These are phyloP conservation scores for Fusarium poae DNA, from an alignment of 2,329 filamentous ascomycete genomes.

Conservation along the genomic window DNA sequence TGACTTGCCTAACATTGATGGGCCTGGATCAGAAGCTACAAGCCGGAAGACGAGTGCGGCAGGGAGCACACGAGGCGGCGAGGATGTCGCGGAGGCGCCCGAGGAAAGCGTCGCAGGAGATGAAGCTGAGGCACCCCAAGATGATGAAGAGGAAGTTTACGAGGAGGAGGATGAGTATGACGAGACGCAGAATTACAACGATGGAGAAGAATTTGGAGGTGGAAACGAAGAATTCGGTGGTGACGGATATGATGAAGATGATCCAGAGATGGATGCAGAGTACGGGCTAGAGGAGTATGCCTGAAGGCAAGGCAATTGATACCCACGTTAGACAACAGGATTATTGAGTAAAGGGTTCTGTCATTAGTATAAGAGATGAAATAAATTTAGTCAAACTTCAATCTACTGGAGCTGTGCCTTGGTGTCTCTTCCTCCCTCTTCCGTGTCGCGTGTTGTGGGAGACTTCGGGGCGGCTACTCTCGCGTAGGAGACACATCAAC, in stretches of 20 bases:
- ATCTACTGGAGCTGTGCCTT: background rate
- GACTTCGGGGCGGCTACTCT: background rate
- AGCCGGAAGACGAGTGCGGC: slow-evolving; percentile 60
- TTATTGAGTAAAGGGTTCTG: background rate
- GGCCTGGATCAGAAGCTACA: slow-evolving; percentile 64
- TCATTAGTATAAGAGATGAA: background rate
- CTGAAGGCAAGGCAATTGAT: slow-evolving; percentile 30
- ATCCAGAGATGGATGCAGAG: slow-evolving; percentile 55
- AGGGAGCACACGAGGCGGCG: slow-evolving; percentile 54
- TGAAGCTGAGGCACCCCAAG: slow-evolving; percentile 50
- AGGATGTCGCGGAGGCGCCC: slow-evolving; percentile 53
- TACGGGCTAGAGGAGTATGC: slow-evolving; percentile 53
- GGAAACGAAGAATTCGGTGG: slow-evolving; percentile 50
- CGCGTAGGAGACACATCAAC: background rate
- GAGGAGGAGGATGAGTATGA: slow-evolving; percentile 56
- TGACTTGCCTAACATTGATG: slow-evolving; percentile 59
- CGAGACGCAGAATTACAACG: slow-evolving; percentile 52
- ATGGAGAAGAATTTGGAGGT: slow-evolving; percentile 52
- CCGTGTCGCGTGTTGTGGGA: background rate
- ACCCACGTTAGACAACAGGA: slow-evolving; percentile 32
- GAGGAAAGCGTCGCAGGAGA: slow-evolving; percentile 56
- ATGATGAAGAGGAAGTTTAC: slow-evolving; percentile 50
- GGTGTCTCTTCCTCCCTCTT: background rate
- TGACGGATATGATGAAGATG: slow-evolving; percentile 55
- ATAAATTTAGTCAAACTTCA: background rate